These are phyloP conservation scores for Daldinia sp. DNA, from an alignment of 2,329 filamentous ascomycete species.

Conservation along the genomic window DNA sequence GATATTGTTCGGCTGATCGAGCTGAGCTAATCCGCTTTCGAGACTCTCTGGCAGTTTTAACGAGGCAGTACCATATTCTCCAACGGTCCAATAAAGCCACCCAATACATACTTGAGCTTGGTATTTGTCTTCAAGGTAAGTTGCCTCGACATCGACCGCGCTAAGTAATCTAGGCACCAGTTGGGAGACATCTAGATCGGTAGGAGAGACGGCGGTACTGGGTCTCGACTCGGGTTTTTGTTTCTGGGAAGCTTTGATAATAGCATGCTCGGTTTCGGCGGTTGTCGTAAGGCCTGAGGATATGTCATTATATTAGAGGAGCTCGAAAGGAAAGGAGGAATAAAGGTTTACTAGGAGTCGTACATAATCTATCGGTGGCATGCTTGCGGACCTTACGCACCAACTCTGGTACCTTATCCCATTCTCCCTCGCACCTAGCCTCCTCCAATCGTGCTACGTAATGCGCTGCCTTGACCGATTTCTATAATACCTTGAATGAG, in stretches of 20 bases:
- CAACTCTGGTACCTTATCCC: constrained; percentile 86
- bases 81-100: constrained; percentile 83
- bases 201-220: constrained; percentile 52
- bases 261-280: constrained; percentile 72
- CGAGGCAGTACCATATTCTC: constrained; percentile 71
- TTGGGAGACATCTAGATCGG: constrained; percentile 55
- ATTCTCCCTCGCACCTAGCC: constrained; percentile 86
- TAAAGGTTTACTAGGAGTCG: constrained; percentile 45
- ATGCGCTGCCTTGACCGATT: constrained; percentile 77
- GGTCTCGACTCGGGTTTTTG: constrained; percentile 49
- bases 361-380: constrained; percentile 85
- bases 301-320: constrained; percentile 32
- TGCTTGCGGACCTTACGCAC: constrained; percentile 95
- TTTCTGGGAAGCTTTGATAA: constrained; percentile 64
- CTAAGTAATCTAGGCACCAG: constrained; percentile 61
- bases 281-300: constrained; percentile 72
- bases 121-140: constrained; percentile 66
- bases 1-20: constrained; percentile 61
- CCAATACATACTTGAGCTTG: constrained; percentile 85
- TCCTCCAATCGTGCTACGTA: constrained; percentile 86
- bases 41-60: constrained; percentile 70
- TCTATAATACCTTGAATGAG: constrained; percentile 46
- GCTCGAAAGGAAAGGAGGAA: constrained; percentile 15
- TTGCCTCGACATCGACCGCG: constrained; percentile 66
- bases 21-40: constrained; percentile 60